Base-by-base conservation (phyloP, 169 alveolate genomes). In the Plasmodium malariae region DNA sequence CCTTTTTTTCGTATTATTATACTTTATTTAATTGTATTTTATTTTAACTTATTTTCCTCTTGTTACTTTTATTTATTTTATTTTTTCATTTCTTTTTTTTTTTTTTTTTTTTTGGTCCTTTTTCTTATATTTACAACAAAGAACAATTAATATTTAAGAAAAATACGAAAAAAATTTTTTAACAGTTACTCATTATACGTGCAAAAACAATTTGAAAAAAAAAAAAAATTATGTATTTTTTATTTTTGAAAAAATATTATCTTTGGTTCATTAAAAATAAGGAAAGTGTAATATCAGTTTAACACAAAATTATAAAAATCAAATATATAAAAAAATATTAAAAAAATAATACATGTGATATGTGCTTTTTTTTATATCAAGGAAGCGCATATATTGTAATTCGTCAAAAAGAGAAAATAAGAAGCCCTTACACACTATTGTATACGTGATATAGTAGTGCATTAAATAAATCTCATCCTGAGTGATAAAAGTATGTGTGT, bases 11-110 rank as follows among this genome's bases (percentile, higher is more conserved):
- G n/a, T n/a, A n/a, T n/a, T n/a, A n/a, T n/a, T n/a, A n/a, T n/a
- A n/a, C n/a, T n/a, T 60, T 62, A 57, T 57, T 57, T 57, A 57
- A n/a, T 57, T 62, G 11, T 62, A 14, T 30, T 11, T 30, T 62
- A 12, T 62, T 28, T 28, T 24, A 62, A 7, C 28, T 28, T 62
- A 7, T 28, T n/a, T 3, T 62, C 28, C 5, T 62, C 26, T 30
- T 12, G 7, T 30, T 57, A n/a, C 51, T 65, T 11, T 65, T 28
- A 28, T 65, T 65, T 34, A 17, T 65, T 65, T 51, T n/a, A 51
- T n/a, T 51, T 51, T 51, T 51, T 11, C 62, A 3, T 65, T 65
- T 12, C 5, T n/a, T 24, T 6, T 45, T 48, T 28, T 48, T 67
- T 36, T 67, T n/a, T 49, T 48, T 36, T 67, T 36, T 36, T 19